Evolutionary conservation across 106 monocot species (phyloP).

Genomic region (Gastrodia elata): DNA sequence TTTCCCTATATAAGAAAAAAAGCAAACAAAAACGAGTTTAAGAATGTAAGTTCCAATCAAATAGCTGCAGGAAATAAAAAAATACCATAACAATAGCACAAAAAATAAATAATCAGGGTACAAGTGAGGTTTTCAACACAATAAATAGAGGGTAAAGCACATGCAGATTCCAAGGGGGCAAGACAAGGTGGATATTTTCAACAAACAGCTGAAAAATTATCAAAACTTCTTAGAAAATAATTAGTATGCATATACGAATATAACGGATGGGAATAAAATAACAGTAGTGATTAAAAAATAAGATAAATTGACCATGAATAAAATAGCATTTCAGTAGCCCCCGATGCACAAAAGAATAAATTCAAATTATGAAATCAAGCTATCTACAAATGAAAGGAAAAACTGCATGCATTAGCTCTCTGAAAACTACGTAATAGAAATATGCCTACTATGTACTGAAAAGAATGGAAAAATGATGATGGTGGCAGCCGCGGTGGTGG

Average conservation of each 20-base stretch:
- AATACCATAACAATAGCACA: background rate
- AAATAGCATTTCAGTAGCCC: background rate
- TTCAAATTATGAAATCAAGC: background rate
- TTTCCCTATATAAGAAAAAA: constrained; percentile 37
- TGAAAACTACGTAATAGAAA: background rate
- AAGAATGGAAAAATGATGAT: background rate
- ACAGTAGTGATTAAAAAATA: background rate
- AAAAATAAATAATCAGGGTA: background rate
- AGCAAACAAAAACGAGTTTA: background rate
- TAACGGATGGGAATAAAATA: background rate
- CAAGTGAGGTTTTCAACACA: background rate
- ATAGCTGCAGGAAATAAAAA: background rate
- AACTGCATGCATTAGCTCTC: background rate
- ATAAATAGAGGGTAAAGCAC: background rate
- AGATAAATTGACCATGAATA: background rate
- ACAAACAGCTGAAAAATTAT: background rate
- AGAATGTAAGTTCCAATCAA: background rate
- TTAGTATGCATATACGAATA: background rate
- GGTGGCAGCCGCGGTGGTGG: background rate
- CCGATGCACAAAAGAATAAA: no score
- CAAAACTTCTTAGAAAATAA: background rate
- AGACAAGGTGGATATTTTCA: background rate
- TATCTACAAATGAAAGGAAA: background rate
- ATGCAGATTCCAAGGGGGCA: background rate
- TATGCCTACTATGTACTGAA: background rate